Evolutionary conservation across 2,329 filamentous ascomycete genomes (phyloP).

Genomic region (Colletotrichum siamense): DNA sequence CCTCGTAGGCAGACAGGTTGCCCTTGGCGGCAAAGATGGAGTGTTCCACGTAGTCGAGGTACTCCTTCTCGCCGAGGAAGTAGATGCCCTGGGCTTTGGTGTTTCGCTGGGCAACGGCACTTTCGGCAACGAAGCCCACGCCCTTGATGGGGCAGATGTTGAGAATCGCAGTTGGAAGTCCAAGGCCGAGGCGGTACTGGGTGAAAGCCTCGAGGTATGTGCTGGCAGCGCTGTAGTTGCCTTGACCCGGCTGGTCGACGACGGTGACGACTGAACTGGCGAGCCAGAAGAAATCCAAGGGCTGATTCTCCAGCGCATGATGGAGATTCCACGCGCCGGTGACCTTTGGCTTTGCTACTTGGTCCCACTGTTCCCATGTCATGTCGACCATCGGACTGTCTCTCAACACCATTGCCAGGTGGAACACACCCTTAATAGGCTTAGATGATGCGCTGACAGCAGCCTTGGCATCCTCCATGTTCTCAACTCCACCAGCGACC

Average conservation of each 20-base stretch:
- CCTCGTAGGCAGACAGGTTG: not conserved
- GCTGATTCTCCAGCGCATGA: not conserved
- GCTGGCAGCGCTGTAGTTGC: slow-evolving; percentile 46
- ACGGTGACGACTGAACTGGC: slow-evolving; percentile 38
- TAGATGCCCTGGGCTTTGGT: slow-evolving; percentile 1
- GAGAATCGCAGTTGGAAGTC: slow-evolving; percentile 41
- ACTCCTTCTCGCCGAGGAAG: not conserved
- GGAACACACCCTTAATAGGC: slow-evolving; percentile 39
- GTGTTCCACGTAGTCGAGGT: not conserved
- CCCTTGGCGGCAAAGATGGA: not conserved
- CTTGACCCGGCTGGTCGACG: slow-evolving; percentile 39
- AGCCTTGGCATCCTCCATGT: slow-evolving; percentile 21
- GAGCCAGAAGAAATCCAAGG: slow-evolving; percentile 42
- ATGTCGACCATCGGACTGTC: not conserved
- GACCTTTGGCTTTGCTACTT: not conserved
- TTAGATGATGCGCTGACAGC: slow-evolving; percentile 10
- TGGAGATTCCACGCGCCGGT: not conserved
- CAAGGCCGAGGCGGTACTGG: slow-evolving; percentile 36
- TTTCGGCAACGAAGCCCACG: slow-evolving; percentile 37
- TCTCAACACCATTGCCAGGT: not conserved
- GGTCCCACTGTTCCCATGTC: not conserved
- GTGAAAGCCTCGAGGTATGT: slow-evolving; percentile 44
- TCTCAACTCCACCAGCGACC: not conserved
- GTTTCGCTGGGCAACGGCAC: not conserved
- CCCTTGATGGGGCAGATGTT: slow-evolving; percentile 43